Conservation (phyloP, 2,329 filamentous ascomycete species). For the Fusarium brachygibbosum region DNA sequence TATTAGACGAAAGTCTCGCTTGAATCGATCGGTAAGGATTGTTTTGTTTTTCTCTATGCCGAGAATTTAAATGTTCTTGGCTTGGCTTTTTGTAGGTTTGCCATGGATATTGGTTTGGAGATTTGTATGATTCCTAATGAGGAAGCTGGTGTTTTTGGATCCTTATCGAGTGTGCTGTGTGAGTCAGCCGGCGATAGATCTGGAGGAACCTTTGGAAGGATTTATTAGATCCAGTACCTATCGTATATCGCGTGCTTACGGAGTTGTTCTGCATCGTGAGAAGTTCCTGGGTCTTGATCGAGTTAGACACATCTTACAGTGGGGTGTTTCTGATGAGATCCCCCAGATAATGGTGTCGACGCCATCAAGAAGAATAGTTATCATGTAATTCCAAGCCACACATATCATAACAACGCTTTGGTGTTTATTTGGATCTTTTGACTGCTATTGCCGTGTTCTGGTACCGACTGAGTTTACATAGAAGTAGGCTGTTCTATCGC, state of each 20-base stretch:
- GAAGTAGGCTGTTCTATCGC: not conserved
- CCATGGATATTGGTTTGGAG: not conserved
- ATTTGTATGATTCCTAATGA: slow-evolving; percentile 28
- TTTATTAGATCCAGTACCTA: not conserved
- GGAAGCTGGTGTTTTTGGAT: slow-evolving; percentile 32
- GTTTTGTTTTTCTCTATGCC: not conserved
- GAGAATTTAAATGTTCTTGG: not conserved
- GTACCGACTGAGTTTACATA: not conserved
- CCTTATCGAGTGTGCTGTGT: slow-evolving; percentile 2
- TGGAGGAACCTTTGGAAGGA: not conserved
- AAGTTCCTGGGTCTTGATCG: not conserved
- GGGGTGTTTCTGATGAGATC: not conserved
- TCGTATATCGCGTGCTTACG: not conserved
- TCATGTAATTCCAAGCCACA: not conserved
- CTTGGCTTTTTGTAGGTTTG: slow-evolving; percentile 13
- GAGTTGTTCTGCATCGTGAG: not conserved
- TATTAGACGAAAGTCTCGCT: not conserved
- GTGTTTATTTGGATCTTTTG: not conserved
- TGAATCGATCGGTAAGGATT: slow-evolving; percentile 2
- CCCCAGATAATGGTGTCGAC: not conserved
- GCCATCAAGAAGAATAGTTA: not conserved
- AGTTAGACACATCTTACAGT: not conserved
- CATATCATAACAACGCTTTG: not conserved
- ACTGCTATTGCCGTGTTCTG: not conserved
- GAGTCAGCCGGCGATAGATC: slow-evolving; percentile 33